Evolutionary conservation across 257 asterid species (phyloP).

Genomic region (Solanum bukasovii): DNA sequence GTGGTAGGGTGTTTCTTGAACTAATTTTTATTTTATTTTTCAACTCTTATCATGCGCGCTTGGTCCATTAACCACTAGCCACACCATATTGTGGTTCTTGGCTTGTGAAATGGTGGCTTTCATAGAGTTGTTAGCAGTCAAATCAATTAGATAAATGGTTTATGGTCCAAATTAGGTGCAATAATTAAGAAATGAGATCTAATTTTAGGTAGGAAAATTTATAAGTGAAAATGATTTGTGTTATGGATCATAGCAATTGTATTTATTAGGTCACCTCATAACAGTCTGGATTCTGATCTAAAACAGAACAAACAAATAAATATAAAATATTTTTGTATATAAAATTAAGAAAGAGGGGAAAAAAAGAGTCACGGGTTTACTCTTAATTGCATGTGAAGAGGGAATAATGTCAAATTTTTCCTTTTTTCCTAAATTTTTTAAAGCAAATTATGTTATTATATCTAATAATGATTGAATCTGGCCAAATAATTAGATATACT

Average conservation of each 20-base stretch:
- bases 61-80: not conserved
- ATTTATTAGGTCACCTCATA: not conserved
- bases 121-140: not conserved
- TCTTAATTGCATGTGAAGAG: not conserved
- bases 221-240: not conserved
- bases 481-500: not conserved
- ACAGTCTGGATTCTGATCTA: not conserved
- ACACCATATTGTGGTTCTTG: not conserved
- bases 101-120: not conserved
- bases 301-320: not conserved
- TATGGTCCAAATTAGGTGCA: not conserved
- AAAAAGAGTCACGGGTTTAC: not conserved
- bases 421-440: not conserved
- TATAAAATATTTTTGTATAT: not conserved
- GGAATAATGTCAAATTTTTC: not conserved
- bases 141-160: not conserved
- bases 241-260: not conserved
- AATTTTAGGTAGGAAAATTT: not conserved
- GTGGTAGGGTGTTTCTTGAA: accelerated
- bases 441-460: not conserved
- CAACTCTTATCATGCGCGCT: not conserved
- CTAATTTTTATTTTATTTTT: not conserved
- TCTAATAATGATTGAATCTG: not conserved
- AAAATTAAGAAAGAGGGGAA: not conserved
- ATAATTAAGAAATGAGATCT: not conserved